phyloP scores from a whole-genome alignment of 73 alveolate species.

The Breviolum minutum region DNA sequence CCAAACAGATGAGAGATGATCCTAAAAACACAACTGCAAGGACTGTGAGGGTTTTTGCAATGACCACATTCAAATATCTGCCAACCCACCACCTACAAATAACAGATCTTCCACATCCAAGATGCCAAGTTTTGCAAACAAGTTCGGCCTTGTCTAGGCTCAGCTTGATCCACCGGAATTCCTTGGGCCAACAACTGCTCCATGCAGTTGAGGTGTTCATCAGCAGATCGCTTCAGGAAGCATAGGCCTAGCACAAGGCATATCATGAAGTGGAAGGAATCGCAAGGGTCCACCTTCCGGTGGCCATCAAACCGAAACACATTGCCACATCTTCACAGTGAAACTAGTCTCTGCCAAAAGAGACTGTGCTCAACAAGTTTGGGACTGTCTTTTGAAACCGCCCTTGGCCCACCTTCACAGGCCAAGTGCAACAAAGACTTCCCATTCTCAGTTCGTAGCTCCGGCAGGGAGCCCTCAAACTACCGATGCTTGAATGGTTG shows the following conservation, averaged over 20 bases:
- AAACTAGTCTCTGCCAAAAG: too few relatives aligned
- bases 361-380: too few relatives aligned
- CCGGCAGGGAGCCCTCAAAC: constrained; percentile 27
- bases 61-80: neutral
- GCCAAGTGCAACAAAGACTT: constrained; percentile 83
- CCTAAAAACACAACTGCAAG: neutral
- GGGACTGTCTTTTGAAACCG: neutral
- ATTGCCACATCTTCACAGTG: too few relatives aligned
- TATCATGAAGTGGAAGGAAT: neutral
- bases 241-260: constrained; percentile 6
- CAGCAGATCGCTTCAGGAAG: constrained; percentile 71
- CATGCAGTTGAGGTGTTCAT: constrained; percentile 52
- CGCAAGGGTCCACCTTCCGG: neutral
- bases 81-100: neutral
- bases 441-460: constrained; percentile 84
- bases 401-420: constrained; percentile 39
- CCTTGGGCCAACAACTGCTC: constrained; percentile 9
- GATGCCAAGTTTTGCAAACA: constrained; percentile 75
- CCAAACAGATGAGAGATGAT: neutral
- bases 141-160: constrained; percentile 60
- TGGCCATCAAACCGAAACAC: too few relatives aligned
- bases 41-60: neutral
- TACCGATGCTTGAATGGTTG: too few relatives aligned
- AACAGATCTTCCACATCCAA: neutral
- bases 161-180: constrained; percentile 54